Conservation (phyloP, 495 filamentous ascomycete genomes). For the Evansstolkia leycettana region DNA sequence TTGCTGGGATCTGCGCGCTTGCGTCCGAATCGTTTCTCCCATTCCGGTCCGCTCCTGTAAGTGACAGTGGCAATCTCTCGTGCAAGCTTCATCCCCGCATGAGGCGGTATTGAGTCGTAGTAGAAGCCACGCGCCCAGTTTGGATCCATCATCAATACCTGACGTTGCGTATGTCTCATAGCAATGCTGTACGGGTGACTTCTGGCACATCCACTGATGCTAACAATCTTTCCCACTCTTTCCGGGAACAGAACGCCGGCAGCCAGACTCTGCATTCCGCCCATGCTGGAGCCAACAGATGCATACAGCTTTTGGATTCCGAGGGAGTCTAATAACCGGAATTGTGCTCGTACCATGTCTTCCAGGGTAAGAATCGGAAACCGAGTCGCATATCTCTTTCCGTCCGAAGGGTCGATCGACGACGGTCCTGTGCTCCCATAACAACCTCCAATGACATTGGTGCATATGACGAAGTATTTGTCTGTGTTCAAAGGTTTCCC, state of each 20-base stretch:
- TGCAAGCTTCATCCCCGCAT: constrained; percentile 94
- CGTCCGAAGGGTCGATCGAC: constrained; percentile 79
- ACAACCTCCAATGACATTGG: constrained; percentile 92
- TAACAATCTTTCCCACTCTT: constrained; percentile 68
- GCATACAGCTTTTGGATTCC: constrained; percentile 76
- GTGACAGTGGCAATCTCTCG: constrained; percentile 97
- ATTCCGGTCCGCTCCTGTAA: constrained; percentile 92
- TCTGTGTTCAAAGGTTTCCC: constrained; percentile 77
- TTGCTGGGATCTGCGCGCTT: constrained; percentile 74
- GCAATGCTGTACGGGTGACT: constrained; percentile 98
- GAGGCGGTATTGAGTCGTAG: constrained; percentile 79
- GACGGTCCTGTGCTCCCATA: constrained; percentile 91
- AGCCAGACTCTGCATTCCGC: constrained; percentile 92
- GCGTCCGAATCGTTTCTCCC: constrained; percentile 90
- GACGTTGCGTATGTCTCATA: constrained; percentile 96
- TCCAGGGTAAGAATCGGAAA: constrained; percentile 95
- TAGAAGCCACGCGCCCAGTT: constrained; percentile 98
- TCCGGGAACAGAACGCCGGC: constrained; percentile 80
- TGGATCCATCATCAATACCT: constrained; percentile 97
- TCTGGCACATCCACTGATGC: constrained; percentile 86
- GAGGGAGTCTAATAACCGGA: constrained; percentile 70
- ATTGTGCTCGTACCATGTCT: constrained; percentile 97
- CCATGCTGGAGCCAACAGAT: constrained; percentile 94
- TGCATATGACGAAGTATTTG: constrained; percentile 89
- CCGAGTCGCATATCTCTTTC: constrained; percentile 79